phyloP scores from a whole-genome alignment of 2,329 filamentous ascomycete species.

The Claviceps monticola region DNA sequence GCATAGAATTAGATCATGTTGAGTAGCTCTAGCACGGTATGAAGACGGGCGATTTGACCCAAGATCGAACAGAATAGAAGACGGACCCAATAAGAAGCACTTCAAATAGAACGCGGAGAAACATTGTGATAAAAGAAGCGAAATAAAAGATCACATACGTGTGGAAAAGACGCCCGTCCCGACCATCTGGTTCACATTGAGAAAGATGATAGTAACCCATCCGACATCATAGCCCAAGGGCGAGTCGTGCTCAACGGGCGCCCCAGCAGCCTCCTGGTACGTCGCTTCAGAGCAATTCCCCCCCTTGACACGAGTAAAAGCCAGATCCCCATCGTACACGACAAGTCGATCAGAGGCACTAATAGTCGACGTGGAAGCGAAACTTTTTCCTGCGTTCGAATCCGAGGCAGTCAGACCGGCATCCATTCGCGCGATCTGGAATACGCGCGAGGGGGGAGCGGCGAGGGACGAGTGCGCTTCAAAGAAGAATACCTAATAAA shows the following conservation, averaged over 20 bases:
- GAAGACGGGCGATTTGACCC: no score
- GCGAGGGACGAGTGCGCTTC: not conserved
- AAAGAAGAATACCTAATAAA: no score
- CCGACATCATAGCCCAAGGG: constrained; percentile 47
- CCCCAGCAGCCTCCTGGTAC: constrained; percentile 48
- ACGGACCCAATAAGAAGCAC: not conserved
- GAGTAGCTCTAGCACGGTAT: no score
- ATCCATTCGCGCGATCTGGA: no score
- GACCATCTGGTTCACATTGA: constrained; percentile 50
- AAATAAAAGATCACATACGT: constrained; percentile 26
- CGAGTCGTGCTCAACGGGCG: constrained; percentile 43
- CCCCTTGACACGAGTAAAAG: constrained; percentile 26
- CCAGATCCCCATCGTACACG: constrained; percentile 23
- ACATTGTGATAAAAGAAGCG: not conserved
- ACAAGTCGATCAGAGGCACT: constrained; percentile 4
- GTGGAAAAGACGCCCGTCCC: constrained; percentile 53
- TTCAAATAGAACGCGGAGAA: constrained; percentile 3
- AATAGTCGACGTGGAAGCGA: not conserved
- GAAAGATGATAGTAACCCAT: constrained; percentile 40
- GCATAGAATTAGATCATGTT: not conserved
- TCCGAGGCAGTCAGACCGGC: not conserved
- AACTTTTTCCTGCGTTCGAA: not conserved
- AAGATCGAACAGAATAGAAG: no score
- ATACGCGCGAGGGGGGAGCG: not conserved
- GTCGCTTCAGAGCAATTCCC: constrained; percentile 35